Percentiles rank a stretch among this genome's conserved stretches.
Evolutionary conservation across 768 basidiomycete genomes (phyloP).

Genomic region (Suillus sp.): DNA sequence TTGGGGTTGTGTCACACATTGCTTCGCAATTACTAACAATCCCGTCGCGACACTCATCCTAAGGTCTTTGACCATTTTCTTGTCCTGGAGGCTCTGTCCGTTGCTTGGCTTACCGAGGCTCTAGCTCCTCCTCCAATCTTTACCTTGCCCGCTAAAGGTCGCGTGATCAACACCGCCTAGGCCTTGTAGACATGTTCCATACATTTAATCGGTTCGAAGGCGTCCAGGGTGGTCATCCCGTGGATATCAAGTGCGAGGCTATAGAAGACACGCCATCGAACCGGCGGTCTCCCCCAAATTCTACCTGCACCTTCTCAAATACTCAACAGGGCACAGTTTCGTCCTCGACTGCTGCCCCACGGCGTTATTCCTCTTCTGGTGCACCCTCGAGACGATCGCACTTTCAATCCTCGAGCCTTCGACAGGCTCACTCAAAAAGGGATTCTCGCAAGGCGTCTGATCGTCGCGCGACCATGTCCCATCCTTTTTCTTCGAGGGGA

Average conservation of each 20-base stretch:
- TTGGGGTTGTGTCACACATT: slow-evolving; percentile 14
- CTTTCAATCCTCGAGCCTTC: slow-evolving; percentile 35
- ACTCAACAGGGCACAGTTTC: slow-evolving; percentile 25
- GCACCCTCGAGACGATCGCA: slow-evolving; percentile 40
- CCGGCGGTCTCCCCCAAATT: slow-evolving; percentile 38
- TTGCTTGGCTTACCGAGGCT: slow-evolving; percentile 21
- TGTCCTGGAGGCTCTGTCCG: slow-evolving; percentile 27
- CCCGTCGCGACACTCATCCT: slow-evolving; percentile 28
- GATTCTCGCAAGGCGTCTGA: slow-evolving; percentile 34
- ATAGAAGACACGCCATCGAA: slow-evolving; percentile 30
- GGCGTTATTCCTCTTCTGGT: slow-evolving; percentile 33
- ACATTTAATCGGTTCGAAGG: slow-evolving; percentile 39
- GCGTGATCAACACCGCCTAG: slow-evolving; percentile 48
- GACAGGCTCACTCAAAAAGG: slow-evolving; percentile 24
- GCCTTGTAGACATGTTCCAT: slow-evolving; percentile 36
- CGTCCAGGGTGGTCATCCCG: slow-evolving; percentile 21
- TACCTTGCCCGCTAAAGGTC: slow-evolving; percentile 12
- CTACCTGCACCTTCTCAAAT: slow-evolving; percentile 16
- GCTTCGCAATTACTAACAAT: slow-evolving; percentile 26
- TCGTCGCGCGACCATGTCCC: slow-evolving; percentile 21
- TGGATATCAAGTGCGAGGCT: slow-evolving; percentile 52
- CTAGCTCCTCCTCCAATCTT: slow-evolving; percentile 15
- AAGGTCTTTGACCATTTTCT: slow-evolving; percentile 27
- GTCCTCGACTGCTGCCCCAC: slow-evolving; percentile 35
- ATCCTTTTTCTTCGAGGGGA: slow-evolving; percentile 24